Base-by-base conservation (phyloP, 2,329 filamentous ascomycete genomes). In the Cercospora sesami region DNA sequence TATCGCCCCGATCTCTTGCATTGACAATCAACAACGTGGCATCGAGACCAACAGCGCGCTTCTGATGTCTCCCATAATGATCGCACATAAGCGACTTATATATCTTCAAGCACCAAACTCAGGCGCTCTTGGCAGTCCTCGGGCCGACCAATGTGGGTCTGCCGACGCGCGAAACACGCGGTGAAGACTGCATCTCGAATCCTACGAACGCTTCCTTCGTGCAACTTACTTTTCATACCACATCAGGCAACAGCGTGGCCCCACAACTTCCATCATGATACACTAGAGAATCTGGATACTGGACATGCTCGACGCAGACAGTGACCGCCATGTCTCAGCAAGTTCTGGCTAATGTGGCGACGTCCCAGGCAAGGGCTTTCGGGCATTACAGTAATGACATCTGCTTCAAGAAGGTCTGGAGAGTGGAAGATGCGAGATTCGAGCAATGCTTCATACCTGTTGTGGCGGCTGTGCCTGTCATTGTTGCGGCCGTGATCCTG, bases 381-480 rank as follows among this genome's bases (percentile, higher is more conserved):
- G 30, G n/a, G 14, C 23, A n/a, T 26, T 18, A 31, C 14, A 33
- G 5, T 14, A 26, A 63, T 21, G 48, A 33, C 18, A 58, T 73
- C 51, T 77, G 76, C 70, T 76, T 74, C 66, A 60, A 58, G 4
- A 51, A 69, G 31, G 63, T 72, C 26, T 78, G 76, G 81, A 75
- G 81, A 53, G 67, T 70, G 16, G 72, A 71, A 69, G 75, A 75
- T 48, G 81, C 81, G 53, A 78, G 75, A 16, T 82, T 83, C 64
- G 72, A 76, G 14, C 72, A 74, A 68, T 83, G 81, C 69, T 81
- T 81, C 71, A 68, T 79, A 5, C 80, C 81, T 8, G 75, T 79
- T 57, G 70, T 82, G 14, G 75, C 78, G n/a, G 73, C 74, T 12
- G 60, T 81, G 21, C 81, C 81, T 48, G 77, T 77, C 8, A 64